Conservation (phyloP, 2,329 filamentous ascomycete species). For the Trichophyton simii region DNA sequence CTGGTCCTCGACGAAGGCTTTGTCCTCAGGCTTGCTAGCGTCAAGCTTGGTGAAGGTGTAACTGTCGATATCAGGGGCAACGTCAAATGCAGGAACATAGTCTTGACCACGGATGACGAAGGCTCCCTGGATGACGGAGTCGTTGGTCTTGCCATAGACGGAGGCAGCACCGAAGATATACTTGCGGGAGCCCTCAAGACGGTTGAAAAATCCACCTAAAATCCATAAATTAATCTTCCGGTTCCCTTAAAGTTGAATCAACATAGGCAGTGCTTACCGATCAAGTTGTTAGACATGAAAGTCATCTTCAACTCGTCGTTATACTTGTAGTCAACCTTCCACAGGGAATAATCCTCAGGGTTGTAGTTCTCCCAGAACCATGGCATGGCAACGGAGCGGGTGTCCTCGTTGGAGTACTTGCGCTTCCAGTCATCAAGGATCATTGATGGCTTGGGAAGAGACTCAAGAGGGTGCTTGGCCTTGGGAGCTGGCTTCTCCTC, state of each 20-base stretch:
- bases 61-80: slow-evolving; percentile 93
- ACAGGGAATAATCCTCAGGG: slow-evolving; percentile 90
- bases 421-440: slow-evolving; percentile 97
- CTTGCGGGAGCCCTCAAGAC: slow-evolving; percentile 96
- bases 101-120: slow-evolving; percentile 94
- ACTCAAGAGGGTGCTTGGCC: slow-evolving; percentile 91
- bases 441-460: slow-evolving; percentile 65
- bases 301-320: slow-evolving; percentile 92
- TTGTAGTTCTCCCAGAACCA: slow-evolving; percentile 98
- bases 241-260: neutral
- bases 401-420: slow-evolving; percentile 94
- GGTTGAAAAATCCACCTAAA: slow-evolving; percentile 78
- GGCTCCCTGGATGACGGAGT: slow-evolving; percentile 82
- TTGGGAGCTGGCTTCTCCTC: slow-evolving; percentile 60
- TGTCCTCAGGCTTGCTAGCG: slow-evolving; percentile 70
- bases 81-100: slow-evolving; percentile 73
- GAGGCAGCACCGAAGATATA: slow-evolving; percentile 85
- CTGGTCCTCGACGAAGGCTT: slow-evolving; percentile 68
- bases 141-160: slow-evolving; percentile 79
- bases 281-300: slow-evolving; percentile 99
- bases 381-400: slow-evolving; percentile 65
- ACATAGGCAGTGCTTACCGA: slow-evolving; percentile 42
- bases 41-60: slow-evolving; percentile 97
- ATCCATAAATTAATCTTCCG: neutral
- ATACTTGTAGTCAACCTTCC: slow-evolving; percentile 96